Percentiles rank a stretch among this genome's conserved stretches.
Conservation (phyloP, 139 green algal genomes). For the Tetratostichococcus sp. region DNA sequence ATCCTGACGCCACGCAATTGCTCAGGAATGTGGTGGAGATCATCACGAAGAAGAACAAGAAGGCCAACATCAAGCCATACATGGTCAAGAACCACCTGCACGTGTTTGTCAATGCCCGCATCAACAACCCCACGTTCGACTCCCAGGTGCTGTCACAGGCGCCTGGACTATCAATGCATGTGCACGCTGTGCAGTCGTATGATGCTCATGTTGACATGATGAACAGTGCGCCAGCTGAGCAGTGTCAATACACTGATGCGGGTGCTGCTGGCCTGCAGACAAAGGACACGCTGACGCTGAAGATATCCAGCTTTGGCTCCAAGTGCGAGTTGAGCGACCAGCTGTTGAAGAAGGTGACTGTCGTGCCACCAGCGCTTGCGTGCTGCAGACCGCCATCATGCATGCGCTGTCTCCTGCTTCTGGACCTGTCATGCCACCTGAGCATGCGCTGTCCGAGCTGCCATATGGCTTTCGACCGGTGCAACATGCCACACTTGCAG, state of each 20-base stretch:
- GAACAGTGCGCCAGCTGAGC: too few species aligned
- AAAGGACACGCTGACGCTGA: constrained; percentile 95
- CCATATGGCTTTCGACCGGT: too few species aligned
- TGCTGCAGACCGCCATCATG: too few species aligned
- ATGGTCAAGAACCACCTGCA: constrained; percentile 98
- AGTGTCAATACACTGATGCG: too few species aligned
- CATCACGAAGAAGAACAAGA: constrained; percentile 97
- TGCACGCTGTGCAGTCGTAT: too few species aligned
- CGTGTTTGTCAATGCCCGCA: constrained; percentile 95
- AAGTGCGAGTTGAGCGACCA: constrained; percentile 81
- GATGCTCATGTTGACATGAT: too few species aligned
- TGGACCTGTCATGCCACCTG: too few species aligned
- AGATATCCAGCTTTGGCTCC: constrained; percentile 85
- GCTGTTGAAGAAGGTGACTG: constrained; percentile 90
- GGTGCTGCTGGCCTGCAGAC: constrained; percentile 52
- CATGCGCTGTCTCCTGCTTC: too few species aligned
- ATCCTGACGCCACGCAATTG: too few species aligned
- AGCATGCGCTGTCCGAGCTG: too few species aligned
- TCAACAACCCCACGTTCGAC: constrained; percentile 99
- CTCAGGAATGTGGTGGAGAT: constrained; percentile 73
- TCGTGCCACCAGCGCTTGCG: too few species aligned
- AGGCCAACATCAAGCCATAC: constrained; percentile 82
- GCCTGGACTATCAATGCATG: too few species aligned
- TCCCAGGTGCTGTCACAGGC: constrained; percentile 65
- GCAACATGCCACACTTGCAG: neutral